These are phyloP conservation scores for Nicotiana obtusifolia DNA, from an alignment of 257 asterid species.

Conservation along the genomic window DNA sequence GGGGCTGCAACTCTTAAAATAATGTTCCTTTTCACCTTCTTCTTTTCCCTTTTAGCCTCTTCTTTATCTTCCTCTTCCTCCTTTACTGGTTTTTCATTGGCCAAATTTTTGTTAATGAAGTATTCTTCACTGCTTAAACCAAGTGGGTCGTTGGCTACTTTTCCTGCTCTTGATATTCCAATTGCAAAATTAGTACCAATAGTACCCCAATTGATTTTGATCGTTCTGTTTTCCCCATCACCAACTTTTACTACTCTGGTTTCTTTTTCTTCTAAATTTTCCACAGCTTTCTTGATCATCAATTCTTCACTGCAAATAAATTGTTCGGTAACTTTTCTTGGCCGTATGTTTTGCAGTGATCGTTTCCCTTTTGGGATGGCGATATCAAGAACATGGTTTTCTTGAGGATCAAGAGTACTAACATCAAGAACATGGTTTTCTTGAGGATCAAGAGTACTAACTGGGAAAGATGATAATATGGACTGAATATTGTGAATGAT, in stretches of 20 bases:
- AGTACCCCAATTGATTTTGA: not conserved
- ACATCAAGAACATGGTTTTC: not conserved
- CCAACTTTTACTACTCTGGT: not conserved
- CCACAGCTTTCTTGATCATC: constrained; percentile 6
- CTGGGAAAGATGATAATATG: not conserved
- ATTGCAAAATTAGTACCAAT: not conserved
- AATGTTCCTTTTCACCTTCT: not conserved
- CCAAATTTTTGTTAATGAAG: not conserved
- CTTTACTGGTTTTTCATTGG: too few relatives aligned
- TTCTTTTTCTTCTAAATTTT: not conserved
- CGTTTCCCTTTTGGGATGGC: not conserved
- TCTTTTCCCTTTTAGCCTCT: not conserved
- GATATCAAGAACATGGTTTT: not conserved
- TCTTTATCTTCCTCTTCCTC: not conserved
- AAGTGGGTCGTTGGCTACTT: not conserved
- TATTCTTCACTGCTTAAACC: not conserved
- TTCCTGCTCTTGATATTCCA: not conserved
- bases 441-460: not conserved
- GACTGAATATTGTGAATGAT: not conserved
- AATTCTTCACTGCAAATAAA: not conserved
- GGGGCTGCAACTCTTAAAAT: not conserved
- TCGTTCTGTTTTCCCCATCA: not conserved
- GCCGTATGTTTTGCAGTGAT: not conserved
- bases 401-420: not conserved
- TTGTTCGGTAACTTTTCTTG: not conserved